Percentiles rank a stretch among this genome's conserved stretches.
Evolutionary conservation across 441 rosid species (phyloP).

Genomic region (Pelargonium australe): DNA sequence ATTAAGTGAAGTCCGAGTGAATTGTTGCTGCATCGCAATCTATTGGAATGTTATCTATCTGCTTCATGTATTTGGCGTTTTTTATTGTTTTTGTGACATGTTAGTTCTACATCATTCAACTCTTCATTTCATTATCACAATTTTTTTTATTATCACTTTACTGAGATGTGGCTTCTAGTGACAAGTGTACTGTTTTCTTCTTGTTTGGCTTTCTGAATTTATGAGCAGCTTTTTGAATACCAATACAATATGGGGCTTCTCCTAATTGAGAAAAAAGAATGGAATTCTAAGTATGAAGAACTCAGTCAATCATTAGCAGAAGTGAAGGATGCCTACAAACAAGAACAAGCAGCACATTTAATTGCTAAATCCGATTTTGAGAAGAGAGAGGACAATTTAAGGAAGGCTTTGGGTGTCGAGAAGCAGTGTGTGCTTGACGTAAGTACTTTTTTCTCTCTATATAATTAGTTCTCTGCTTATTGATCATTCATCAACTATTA

Average conservation of each 20-base stretch:
- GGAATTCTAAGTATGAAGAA: constrained; percentile 65
- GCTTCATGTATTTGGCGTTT: neutral
- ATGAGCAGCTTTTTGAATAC: constrained; percentile 73
- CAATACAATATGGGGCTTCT: constrained; percentile 94
- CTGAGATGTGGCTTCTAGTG: neutral
- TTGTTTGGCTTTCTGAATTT: constrained; percentile 14
- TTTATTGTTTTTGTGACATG: neutral
- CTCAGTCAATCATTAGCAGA: constrained; percentile 50
- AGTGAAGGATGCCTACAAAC: constrained; percentile 49
- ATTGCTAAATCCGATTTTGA: constrained; percentile 67
- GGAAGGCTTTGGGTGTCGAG: constrained; percentile 84
- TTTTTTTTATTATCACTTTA: neutral
- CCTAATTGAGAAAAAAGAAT: constrained; percentile 81
- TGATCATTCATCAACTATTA: neutral
- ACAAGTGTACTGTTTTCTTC: neutral
- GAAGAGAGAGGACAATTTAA: constrained; percentile 70
- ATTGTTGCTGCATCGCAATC: neutral
- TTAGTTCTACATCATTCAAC: neutral
- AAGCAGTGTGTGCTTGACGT: constrained; percentile 90
- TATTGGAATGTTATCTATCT: constrained; percentile 1
- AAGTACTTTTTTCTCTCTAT: constrained; percentile 26
- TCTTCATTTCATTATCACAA: constrained; percentile 1
- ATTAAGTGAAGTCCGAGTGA: neutral
- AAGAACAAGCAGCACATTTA: constrained; percentile 68
- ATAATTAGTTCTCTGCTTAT: neutral